Evolutionary conservation across 306 rosid genomes (phyloP), one percentile per base, ranked within the genome.

Genomic region (Senna siamea): DNA sequence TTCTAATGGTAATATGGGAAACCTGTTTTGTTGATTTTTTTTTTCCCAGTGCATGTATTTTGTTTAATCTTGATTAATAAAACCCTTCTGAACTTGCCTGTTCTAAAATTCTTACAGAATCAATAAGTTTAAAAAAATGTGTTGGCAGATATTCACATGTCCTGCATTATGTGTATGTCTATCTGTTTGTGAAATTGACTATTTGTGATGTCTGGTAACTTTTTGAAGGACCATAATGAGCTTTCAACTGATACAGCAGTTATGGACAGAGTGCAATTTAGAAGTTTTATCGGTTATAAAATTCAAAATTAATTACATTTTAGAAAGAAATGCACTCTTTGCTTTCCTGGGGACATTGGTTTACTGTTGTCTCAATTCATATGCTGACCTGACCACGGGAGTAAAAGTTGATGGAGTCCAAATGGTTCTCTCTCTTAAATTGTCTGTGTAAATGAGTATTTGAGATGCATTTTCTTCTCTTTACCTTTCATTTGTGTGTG

Each of bases 1-100:
- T 81, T 87, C 98, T 18, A 81, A 83, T 64, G 98, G 99, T 95
- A 75, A 72, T 35, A 2, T 70, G 28, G n/a, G 48, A 40, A 40
- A 58, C 73, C 32, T 76, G 50, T 68, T 41, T 41, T 37, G 74
- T 17, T 51, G 18, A 20, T 26, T 26, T 26, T 26, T 26, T 26
- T 34, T 19, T 67, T 5, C 2, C 5, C 6, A 20, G 15, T 54
- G 20, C 41, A 11, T 30, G 35, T 48, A 3, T 60, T 56, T 54
- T 18, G 22, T 54, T 62, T 60, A 51, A 53, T 41, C 26, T 34
- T 50, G 10, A 28, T 65, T 13, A 32, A 41, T 35, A 19, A n/a
- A 53, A 74, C 76, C 60, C 72, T 60, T 83, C 58, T 52, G 15
- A 18, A 55, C 50, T 11, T 53, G 66, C 15, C 41, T 41, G 9